These are phyloP conservation scores for Asterophora lycoperdoides DNA, from an alignment of 768 basidiomycete species.

Conservation along the genomic window DNA sequence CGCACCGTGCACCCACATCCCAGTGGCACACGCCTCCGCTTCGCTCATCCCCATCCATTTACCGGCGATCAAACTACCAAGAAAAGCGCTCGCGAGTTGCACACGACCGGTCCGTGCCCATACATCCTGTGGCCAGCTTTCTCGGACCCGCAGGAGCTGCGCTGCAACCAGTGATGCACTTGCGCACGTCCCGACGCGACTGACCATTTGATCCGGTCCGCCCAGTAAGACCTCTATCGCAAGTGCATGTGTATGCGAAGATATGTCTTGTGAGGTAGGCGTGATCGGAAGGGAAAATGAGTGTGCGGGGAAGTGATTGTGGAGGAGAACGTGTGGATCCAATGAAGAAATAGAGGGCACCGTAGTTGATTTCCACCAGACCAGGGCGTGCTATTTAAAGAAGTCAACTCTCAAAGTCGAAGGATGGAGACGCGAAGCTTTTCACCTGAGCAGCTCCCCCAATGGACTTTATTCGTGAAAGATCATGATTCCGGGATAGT, in stretches of 20 bases:
- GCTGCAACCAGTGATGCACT: conserved; percentile 68
- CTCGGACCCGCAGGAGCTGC: conserved; percentile 74
- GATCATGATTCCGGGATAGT: conserved; percentile 62
- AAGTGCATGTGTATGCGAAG: conserved; percentile 73
- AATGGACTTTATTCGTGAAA: conserved; percentile 68
- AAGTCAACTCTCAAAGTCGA: conserved; percentile 7
- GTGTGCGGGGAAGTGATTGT: conserved; percentile 62
- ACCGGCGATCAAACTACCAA: conserved; percentile 67
- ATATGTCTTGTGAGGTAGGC: conserved; percentile 74
- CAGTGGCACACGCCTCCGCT: conserved; percentile 73
- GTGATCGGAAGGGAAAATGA: conserved; percentile 71
- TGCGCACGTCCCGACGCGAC: conserved; percentile 70
- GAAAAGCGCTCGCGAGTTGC: conserved; percentile 72
- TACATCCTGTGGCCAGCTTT: conserved; percentile 71
- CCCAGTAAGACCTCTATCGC: conserved; percentile 73
- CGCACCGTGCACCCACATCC: conserved; percentile 69
- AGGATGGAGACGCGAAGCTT: conserved; percentile 1
- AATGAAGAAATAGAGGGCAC: conserved; percentile 68
- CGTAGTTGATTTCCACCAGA: conserved; percentile 84
- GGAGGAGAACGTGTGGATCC: conserved; percentile 65
- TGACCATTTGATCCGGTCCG: conserved; percentile 73
- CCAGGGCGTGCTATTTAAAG: conserved; percentile 56
- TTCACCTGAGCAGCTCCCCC: conserved; percentile 77
- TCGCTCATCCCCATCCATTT: conserved; percentile 71
- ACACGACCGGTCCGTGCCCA: conserved; percentile 76